These are phyloP conservation scores for Stropharia rugosoannulata DNA, from an alignment of 768 basidiomycete species.

Conservation along the genomic window DNA sequence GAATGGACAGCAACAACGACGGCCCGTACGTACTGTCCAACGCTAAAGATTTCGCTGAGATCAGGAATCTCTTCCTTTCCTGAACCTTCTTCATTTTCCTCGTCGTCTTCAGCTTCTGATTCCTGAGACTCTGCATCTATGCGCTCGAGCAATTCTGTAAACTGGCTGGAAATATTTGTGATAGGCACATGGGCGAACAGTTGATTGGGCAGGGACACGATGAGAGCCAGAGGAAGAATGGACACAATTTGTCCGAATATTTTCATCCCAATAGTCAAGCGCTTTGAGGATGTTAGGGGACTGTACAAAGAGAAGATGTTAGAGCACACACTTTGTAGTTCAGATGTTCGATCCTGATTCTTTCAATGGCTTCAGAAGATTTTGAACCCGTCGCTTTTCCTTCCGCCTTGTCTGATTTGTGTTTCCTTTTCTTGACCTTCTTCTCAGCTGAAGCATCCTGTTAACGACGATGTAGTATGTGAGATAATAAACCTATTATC, in stretches of 20 bases:
- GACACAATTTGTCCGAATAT: constrained; percentile 85
- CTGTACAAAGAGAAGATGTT: not conserved
- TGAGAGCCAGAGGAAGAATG: constrained; percentile 84
- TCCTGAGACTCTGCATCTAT: constrained; percentile 53
- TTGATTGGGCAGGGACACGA: constrained; percentile 95
- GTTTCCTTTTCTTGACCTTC: constrained; percentile 45
- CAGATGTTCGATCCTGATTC: constrained; percentile 81
- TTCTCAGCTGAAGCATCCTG: constrained; percentile 41
- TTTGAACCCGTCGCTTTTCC: constrained; percentile 25
- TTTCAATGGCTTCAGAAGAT: constrained; percentile 44
- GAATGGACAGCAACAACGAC: constrained; percentile 70
- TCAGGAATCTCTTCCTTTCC: constrained; percentile 53
- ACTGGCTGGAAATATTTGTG: constrained; percentile 81
- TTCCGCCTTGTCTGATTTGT: constrained; percentile 38
- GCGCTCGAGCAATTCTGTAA: constrained; percentile 70
- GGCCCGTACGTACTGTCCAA: constrained; percentile 86
- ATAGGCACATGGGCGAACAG: constrained; percentile 93
- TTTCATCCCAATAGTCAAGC: constrained; percentile 80
- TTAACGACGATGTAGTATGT: constrained; percentile 7
- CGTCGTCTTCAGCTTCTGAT: constrained; percentile 43
- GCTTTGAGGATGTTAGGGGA: constrained; percentile 39
- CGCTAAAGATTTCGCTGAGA: constrained; percentile 68
- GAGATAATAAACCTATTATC: not conserved
- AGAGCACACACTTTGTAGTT: constrained; percentile 77
- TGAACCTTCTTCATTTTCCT: constrained; percentile 41